Evolutionary conservation across 495 filamentous ascomycete genomes (phyloP).

Genomic region (Haplographium delicatum): DNA sequence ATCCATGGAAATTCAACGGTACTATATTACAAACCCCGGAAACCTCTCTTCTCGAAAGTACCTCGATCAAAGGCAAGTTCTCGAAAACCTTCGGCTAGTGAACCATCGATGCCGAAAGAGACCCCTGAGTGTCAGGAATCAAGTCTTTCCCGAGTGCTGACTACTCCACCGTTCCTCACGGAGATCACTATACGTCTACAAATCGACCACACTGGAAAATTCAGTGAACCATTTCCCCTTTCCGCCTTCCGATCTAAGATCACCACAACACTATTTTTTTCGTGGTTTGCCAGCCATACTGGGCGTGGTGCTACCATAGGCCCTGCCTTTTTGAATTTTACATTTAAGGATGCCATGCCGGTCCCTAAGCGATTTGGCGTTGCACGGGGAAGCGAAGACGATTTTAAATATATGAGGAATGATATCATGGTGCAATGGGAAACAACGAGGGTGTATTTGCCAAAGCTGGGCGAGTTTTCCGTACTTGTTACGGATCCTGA

Average conservation of each 20-base stretch:
- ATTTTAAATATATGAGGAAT: neutral
- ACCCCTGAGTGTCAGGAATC: neutral
- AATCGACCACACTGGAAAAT: neutral
- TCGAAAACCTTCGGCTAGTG: neutral
- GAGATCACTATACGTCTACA: neutral
- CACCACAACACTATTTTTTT: neutral
- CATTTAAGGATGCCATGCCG: neutral
- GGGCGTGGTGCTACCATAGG: neutral
- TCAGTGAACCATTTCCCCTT: neutral
- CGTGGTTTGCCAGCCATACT: neutral
- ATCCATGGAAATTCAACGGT: neutral
- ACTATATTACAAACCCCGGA: neutral
- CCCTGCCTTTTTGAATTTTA: neutral
- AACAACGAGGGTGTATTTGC: neutral
- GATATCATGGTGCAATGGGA: neutral
- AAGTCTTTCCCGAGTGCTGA: neutral
- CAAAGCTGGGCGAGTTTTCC: neutral
- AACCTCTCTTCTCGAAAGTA: neutral
- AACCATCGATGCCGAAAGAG: neutral
- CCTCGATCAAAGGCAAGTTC: neutral
- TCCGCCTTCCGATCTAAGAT: neutral
- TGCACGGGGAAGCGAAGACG: neutral
- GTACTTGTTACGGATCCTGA: neutral
- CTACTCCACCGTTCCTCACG: neutral
- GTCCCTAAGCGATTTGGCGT: neutral